Percentiles rank a stretch among this genome's conserved stretches.
phyloP scores from a whole-genome alignment of 345 rosid genomes.

The Cardamine chenopodiifolia region DNA sequence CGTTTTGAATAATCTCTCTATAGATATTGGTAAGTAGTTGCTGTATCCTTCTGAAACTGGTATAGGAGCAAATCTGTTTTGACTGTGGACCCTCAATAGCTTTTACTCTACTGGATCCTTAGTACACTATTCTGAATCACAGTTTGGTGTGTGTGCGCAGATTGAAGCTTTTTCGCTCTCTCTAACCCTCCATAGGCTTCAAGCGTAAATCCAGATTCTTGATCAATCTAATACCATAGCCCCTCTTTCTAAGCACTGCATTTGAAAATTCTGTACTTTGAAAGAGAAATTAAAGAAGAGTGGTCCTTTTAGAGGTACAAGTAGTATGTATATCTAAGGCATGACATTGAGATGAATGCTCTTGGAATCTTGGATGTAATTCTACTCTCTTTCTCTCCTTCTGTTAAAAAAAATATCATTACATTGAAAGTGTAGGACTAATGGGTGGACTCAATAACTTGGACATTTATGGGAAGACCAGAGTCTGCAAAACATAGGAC shows the following conservation, averaged over 20 bases:
- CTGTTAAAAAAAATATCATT: not conserved
- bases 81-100: not conserved
- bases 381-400: not conserved
- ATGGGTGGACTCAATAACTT: constrained; percentile 25
- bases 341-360: not conserved
- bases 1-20: not conserved
- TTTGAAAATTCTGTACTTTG: constrained; percentile 29
- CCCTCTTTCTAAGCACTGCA: constrained; percentile 17
- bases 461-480: constrained; percentile 31
- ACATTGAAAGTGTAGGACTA: constrained; percentile 25
- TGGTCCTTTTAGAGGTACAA: constrained; percentile 32
- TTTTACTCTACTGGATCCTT: constrained; percentile 4
- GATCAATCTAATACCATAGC: constrained; percentile 8
- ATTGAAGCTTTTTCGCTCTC: not conserved
- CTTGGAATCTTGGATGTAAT: not conserved
- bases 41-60: constrained; percentile 10
- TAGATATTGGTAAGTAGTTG: not conserved
- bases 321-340: constrained; percentile 28
- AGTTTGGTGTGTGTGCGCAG: constrained; percentile 18
- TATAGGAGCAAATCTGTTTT: constrained; percentile 8
- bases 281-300: constrained; percentile 35
- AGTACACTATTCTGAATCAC: constrained; percentile 24
- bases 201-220: constrained; percentile 29
- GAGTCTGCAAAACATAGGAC: constrained; percentile 24
- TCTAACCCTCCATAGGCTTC: constrained; percentile 22